Evolutionary conservation across 2,329 filamentous ascomycete genomes (phyloP), one percentile per base, ranked within the genome.

Genomic region (Ophiocordyceps australis): DNA sequence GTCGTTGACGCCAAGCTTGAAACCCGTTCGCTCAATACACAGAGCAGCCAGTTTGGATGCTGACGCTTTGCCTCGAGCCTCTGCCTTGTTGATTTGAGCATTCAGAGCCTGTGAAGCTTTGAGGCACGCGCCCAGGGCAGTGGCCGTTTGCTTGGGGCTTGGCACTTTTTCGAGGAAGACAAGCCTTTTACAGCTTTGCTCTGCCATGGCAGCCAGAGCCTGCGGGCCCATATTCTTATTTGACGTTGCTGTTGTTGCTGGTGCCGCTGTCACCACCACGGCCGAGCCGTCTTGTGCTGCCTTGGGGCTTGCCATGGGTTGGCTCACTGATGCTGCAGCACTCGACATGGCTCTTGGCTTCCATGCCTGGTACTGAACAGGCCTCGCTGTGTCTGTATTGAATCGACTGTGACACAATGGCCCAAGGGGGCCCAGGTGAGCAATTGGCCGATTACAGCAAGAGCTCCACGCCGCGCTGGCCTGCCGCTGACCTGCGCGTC

Each of bases 31-130:
- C 28, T 51, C 46, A 17, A 41, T 41, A 6, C 47, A 57, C 13
- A 59, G 37, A 22, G 57, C 57, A 17, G 70, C 56, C 23, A 74
- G 50, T 15, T 58, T 60, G 19, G 65, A 69, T 7, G 63, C 59
- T 3, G 66, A 61, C 13, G 54, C 57, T 28, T 46, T 43, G 24
- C 47, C 41, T 32, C 55, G 46, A 24, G 43, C 46, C 28, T 57
- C 47, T 13, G 47, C 45, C 32, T 46, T 43, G 39, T 45, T 43
- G 21, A 52, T 37, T 28, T 55, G 50, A 14, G 54, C 52, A 28
- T 56, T 50, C 10, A 59, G 46, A 8, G 48, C 43, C n/a, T 50
- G 46, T 12, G 59, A 58, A 14, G 55, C 57, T 28, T 47, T 50
- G 26, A 53, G 49, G 37, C 57, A 60, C 14, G 54, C 48, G 23